phyloP scores from a whole-genome alignment of 2,329 filamentous ascomycete genomes.

The Ophiocordyceps sinensis region DNA sequence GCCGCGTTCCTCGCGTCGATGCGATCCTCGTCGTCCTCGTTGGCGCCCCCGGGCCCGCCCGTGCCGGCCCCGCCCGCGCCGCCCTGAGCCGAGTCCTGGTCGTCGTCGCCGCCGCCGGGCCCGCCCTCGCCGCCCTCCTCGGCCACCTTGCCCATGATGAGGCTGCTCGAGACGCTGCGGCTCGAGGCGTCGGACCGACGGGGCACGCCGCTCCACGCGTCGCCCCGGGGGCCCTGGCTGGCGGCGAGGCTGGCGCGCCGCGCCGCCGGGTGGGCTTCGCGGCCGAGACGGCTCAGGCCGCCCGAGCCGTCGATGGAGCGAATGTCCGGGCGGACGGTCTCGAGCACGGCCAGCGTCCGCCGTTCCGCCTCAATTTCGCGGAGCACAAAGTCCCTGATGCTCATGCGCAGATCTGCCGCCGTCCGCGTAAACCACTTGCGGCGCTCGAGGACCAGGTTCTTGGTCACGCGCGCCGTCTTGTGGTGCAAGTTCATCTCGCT shows the following conservation, averaged over 20 bases:
- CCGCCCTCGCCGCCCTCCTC: slow-evolving; percentile 38
- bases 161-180: slow-evolving; percentile 61
- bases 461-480: slow-evolving; percentile 80
- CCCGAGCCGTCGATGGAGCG: slow-evolving; percentile 84
- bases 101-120: slow-evolving; percentile 21
- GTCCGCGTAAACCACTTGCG: slow-evolving; percentile 85
- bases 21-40: slow-evolving; percentile 84
- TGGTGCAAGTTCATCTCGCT: slow-evolving; percentile 69
- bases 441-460: slow-evolving; percentile 77
- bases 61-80: slow-evolving; percentile 27
- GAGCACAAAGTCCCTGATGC: slow-evolving; percentile 82
- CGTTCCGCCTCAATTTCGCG: slow-evolving; percentile 93
- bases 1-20: slow-evolving; percentile 94
- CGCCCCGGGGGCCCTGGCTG: slow-evolving; percentile 92
- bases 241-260: slow-evolving; percentile 67
- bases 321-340: slow-evolving; percentile 85
- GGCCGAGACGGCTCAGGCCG: slow-evolving; percentile 75
- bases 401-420: slow-evolving; percentile 64
- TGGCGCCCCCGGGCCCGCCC: slow-evolving; percentile 28
- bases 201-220: slow-evolving; percentile 92
- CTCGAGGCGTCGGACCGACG: slow-evolving; percentile 65
- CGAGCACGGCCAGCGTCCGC: slow-evolving; percentile 80
- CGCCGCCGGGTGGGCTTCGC: slow-evolving; percentile 66
- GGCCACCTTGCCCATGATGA: slow-evolving; percentile 47
- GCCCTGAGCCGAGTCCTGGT: slow-evolving; percentile 20